Conservation (phyloP, 139 green algal species). For the Desmodesmus armatus region DNA sequence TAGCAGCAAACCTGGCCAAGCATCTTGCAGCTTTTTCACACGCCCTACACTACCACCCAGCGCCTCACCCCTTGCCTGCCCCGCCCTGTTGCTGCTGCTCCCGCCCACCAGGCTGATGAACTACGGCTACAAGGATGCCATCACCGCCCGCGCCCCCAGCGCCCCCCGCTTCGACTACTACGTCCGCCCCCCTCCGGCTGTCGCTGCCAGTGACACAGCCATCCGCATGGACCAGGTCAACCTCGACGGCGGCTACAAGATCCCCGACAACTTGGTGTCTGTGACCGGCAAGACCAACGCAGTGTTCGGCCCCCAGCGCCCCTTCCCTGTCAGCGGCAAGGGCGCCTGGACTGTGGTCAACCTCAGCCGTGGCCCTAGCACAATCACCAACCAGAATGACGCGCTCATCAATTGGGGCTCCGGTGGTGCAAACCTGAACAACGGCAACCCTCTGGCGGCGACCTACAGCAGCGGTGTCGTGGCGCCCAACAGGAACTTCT, state of each 20-base stretch:
- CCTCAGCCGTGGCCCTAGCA: neutral
- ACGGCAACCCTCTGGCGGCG: neutral
- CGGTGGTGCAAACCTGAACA: neutral
- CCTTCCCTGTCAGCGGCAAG: neutral
- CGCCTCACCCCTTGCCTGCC: no score
- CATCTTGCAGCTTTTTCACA: no score
- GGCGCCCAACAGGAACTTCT: neutral
- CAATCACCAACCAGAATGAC: neutral
- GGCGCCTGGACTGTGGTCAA: neutral
- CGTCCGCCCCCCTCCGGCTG: neutral
- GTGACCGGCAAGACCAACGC: neutral
- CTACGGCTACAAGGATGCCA: neutral
- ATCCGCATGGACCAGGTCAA: neutral
- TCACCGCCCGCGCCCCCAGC: neutral
- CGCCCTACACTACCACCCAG: no score
- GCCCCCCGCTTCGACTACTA: neutral
- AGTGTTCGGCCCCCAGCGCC: neutral
- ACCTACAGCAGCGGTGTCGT: neutral
- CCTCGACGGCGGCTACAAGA: neutral
- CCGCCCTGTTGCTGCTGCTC: no score
- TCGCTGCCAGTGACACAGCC: no score
- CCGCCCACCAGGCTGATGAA: no score
- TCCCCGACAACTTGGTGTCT: neutral
- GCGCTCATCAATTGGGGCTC: neutral
- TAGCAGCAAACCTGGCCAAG: no score